Evolutionary conservation across 2,329 filamentous ascomycete genomes (phyloP), one percentile per base, ranked within the genome.

Genomic region (Pseudonectria foliicola): DNA sequence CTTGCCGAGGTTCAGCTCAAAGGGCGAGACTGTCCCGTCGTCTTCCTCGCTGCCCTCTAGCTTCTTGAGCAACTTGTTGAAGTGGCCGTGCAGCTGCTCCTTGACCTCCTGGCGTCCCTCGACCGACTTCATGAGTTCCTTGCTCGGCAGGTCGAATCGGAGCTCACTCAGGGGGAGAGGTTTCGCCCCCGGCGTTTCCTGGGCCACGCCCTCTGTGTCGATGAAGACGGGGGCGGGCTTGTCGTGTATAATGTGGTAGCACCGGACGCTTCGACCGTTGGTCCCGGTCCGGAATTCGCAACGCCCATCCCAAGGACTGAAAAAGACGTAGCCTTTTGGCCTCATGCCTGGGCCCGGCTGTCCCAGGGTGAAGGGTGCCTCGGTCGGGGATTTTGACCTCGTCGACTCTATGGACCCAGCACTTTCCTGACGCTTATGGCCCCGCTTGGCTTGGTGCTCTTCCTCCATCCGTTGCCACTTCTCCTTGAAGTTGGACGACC

Each of bases 241-340:
- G 4, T 67, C 64, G 18, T 74, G 70, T 2, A 88, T 66, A n/a
- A 75, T 64, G 57, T 93, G 86, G 37, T 78, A 79, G 60, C 84
- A 89, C 56, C 78, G 79, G 11, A 93, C 62, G 36, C 76, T 82
- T 33, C 82, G 80, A 3, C 90, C 89, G 28, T 76, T 81, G 37
- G 78, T 71, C 25, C 84, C 82, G 0, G 88, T 92, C 12, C 76
- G 70, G 59, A 96, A 96, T 41, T 89, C 84, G 62, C 90, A 96
- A 27, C 75, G 74, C 12, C 86, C 85, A 41, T 86, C 80, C 90
- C 90, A 96, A 0, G 88, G 89, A 27, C 85, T 92, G 13, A 69
- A 64, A 55, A 95, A 95, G 1, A 78, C 74, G 59, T 93, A 94
- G 13, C 80, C 82, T 23, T 71, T 70, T 0, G 78, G 68, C 35